phyloP scores from a whole-genome alignment of 352 stramenopile species.

The Elongisporangium undulatum region DNA sequence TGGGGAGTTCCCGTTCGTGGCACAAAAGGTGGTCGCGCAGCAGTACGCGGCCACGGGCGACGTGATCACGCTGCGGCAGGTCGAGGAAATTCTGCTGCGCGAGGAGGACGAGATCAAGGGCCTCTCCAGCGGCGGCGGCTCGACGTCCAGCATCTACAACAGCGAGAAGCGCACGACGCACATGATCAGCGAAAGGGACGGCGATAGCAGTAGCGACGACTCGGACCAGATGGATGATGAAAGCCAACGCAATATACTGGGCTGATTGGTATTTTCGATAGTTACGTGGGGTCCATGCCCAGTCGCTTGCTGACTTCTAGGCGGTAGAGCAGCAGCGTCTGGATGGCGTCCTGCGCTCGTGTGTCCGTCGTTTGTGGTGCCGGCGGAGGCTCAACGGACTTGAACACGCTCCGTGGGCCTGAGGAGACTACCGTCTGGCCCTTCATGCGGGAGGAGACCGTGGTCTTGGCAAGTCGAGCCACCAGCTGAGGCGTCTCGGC shows the following conservation, averaged over 20 bases:
- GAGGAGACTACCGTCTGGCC: neutral
- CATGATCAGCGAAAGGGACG: slow-evolving; percentile 2
- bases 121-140: neutral
- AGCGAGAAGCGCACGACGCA: neutral
- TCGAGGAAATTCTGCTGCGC: slow-evolving; percentile 36
- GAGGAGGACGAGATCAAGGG: slow-evolving; percentile 39
- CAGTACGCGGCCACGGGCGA: slow-evolving; percentile 35
- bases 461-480: slow-evolving; percentile 42
- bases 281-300: slow-evolving; percentile 21
- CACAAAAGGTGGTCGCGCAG: slow-evolving; percentile 33
- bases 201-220: slow-evolving; percentile 17
- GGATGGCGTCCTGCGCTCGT: slow-evolving; percentile 40
- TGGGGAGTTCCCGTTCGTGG: slow-evolving; percentile 43
- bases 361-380: slow-evolving; percentile 17
- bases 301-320: slow-evolving; percentile 59
- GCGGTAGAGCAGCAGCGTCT: slow-evolving; percentile 57
- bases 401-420: neutral
- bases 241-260: slow-evolving; percentile 30
- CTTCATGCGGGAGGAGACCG: slow-evolving; percentile 54
- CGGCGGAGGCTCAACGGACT: neutral
- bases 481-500: slow-evolving; percentile 30
- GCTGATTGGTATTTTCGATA: slow-evolving; percentile 9
- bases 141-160: slow-evolving; percentile 8
- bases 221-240: slow-evolving; percentile 19
- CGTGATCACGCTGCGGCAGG: slow-evolving; percentile 32